phyloP scores from a whole-genome alignment of 176 grass and related monocot species.

The Thalia dealbata region DNA sequence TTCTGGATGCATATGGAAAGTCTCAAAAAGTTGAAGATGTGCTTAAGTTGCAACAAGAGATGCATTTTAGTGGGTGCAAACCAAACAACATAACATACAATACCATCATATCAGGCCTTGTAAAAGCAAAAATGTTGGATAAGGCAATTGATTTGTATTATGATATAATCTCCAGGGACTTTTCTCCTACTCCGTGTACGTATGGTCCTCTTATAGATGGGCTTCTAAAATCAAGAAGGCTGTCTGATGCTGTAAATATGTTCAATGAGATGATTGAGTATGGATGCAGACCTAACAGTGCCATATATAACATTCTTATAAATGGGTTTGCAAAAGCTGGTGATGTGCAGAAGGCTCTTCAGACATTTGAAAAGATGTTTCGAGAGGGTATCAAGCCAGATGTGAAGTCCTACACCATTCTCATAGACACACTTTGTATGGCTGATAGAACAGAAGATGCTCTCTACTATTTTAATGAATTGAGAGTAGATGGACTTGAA shows the following conservation, averaged over 20 bases:
- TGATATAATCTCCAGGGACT: slow-evolving; percentile 42
- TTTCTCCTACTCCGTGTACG: slow-evolving; percentile 67
- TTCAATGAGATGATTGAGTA: slow-evolving; percentile 68
- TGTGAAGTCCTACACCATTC: slow-evolving; percentile 77
- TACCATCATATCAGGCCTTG: slow-evolving; percentile 84
- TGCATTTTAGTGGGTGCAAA: slow-evolving; percentile 52
- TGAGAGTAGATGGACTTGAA: slow-evolving; percentile 43
- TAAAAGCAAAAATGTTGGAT: slow-evolving; percentile 55
- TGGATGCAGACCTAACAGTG: slow-evolving; percentile 64
- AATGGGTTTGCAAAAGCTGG: slow-evolving; percentile 66
- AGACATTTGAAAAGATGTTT: slow-evolving; percentile 59
- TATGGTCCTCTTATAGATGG: slow-evolving; percentile 92
- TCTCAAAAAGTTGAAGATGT: slow-evolving; percentile 62
- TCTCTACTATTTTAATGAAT: slow-evolving; percentile 55
- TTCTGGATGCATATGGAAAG: slow-evolving; percentile 81
- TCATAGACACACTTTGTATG: slow-evolving; percentile 50
- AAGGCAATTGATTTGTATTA: slow-evolving; percentile 71
- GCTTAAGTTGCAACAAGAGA: slow-evolving; percentile 66
- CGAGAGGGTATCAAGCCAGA: slow-evolving; percentile 76
- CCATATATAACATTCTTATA: slow-evolving; percentile 87
- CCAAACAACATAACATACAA: slow-evolving; percentile 71
- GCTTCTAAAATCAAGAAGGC: slow-evolving; percentile 55
- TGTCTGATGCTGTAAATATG: slow-evolving; percentile 59
- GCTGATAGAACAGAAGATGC: slow-evolving; percentile 52
- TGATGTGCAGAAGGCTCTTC: slow-evolving; percentile 42